Percentiles rank a stretch among this genome's conserved stretches.
phyloP scores from a whole-genome alignment of 2,329 filamentous ascomycete genomes.

The Cryphonectria nitschkei region DNA sequence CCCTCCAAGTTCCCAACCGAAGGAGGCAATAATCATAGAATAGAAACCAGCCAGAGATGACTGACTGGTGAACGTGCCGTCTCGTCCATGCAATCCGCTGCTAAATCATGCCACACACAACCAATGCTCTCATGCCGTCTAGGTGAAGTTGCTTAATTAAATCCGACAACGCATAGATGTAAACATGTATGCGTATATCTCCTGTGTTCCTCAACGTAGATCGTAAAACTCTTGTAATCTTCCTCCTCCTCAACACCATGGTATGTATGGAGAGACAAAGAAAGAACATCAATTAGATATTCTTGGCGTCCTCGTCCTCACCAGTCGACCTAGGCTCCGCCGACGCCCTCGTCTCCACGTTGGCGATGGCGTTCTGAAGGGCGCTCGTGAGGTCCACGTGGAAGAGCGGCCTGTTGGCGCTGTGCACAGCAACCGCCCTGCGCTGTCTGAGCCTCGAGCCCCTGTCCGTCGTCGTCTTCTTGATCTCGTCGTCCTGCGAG shows the following conservation, averaged over 20 bases:
- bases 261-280: background rate
- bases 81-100: slow-evolving; percentile 2
- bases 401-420: slow-evolving; percentile 89
- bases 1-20: slow-evolving; percentile 10
- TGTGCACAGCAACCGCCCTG: slow-evolving; percentile 71
- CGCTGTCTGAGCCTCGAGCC: slow-evolving; percentile 43
- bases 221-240: background rate
- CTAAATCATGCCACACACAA: background rate
- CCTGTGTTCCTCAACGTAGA: background rate
- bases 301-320: slow-evolving; percentile 25
- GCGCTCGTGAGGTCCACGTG: slow-evolving; percentile 91
- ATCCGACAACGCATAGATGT: background rate
- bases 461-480: slow-evolving; percentile 41
- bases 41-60: background rate
- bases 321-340: slow-evolving; percentile 33
- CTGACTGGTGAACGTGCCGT: background rate
- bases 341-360: slow-evolving; percentile 61
- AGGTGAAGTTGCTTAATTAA: background rate
- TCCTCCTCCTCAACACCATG: background rate
- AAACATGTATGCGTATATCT: background rate
- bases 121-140: slow-evolving; percentile 13
- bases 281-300: background rate
- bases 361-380: slow-evolving; percentile 82
- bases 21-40: background rate
- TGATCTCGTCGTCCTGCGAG: slow-evolving; percentile 39